Evolutionary conservation across 176 grass and related monocot species (phyloP).

Genomic region (Otatea glauca): DNA sequence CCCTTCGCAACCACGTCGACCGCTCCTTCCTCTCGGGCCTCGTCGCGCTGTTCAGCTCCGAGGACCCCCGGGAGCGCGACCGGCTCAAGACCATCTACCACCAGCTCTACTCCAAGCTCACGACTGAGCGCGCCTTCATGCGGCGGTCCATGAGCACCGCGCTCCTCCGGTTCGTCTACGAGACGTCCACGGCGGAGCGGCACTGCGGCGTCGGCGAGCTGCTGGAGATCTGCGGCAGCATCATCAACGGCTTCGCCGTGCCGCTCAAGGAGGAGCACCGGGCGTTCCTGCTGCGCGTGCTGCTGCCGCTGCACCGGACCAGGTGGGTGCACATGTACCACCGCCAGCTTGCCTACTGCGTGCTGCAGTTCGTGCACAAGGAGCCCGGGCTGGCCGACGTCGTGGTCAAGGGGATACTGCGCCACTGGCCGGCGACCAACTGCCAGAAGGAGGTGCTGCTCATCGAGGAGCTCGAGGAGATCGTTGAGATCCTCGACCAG

Average conservation of each 20-base stretch:
- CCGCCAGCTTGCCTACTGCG: constrained; percentile 79
- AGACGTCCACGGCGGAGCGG: constrained; percentile 28
- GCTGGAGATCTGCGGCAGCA: constrained; percentile 92
- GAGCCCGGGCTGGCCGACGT: constrained; percentile 46
- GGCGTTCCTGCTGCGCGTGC: constrained; percentile 64
- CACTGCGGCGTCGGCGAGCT: constrained; percentile 62
- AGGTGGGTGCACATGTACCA: constrained; percentile 61
- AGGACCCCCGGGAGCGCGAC: constrained; percentile 82
- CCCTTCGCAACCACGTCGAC: constrained; percentile 64
- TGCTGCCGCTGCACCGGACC: constrained; percentile 80
- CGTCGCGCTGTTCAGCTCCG: constrained; percentile 64
- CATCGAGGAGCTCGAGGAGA: constrained; percentile 83
- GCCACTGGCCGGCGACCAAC: constrained; percentile 74
- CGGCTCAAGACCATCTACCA: constrained; percentile 77
- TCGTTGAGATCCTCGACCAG: constrained; percentile 48
- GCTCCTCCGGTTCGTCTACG: constrained; percentile 53
- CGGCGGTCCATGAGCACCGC: constrained; percentile 60
- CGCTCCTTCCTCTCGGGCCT: constrained; percentile 62
- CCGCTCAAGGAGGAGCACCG: constrained; percentile 88
- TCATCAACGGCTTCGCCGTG: constrained; percentile 85
- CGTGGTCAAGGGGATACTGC: constrained; percentile 55
- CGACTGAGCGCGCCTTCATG: constrained; percentile 74
- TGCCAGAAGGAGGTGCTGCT: constrained; percentile 90
- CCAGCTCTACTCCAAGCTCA: constrained; percentile 79
- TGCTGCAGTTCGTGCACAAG: constrained; percentile 77